Evolutionary conservation across 495 filamentous ascomycete genomes (phyloP), one percentile per base, ranked within the genome.

Genomic region (Hyaloscypha variabilis): DNA sequence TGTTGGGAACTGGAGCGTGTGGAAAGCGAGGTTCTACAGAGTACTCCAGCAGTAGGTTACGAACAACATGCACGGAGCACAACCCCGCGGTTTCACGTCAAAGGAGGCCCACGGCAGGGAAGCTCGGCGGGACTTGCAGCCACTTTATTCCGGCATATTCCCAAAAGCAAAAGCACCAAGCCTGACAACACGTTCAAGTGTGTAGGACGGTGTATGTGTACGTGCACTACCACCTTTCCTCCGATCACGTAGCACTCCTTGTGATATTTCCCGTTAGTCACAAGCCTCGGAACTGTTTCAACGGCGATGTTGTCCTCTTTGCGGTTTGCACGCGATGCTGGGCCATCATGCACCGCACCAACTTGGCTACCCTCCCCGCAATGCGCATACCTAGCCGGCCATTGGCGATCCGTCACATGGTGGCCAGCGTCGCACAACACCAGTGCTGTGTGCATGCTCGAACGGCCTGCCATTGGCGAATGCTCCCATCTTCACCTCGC

Each of bases 381-480:
- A 29, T 2, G 26, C 25, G 53, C 53, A 57, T 21, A 36, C 13
- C 6, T 5, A 34, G 54, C 54, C 54, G 54, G 6, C 34, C 25
- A 46, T 57, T 31, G 54, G 34, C 30, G 57, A 59, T 59, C 57
- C 19, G 34, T 59, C 57, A 59, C 57, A 39, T 59, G 57, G 57
- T 10, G 57, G 30, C 25, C 29, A 34, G 29, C 2, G 54, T 57
- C 54, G n/a, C 29, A 57, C 54, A 54, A 28, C 51, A 23, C 6
- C 30, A 34, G 11, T 2, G 39, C 39, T 46, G 0, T 13, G n/a
- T 36, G 31, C 39, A 11, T 46, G 11, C 39, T 46, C 39, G 17
- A 8, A 6, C 39, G 6, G 10, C 2, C 17, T 17, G 19, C 17
- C 11, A 46, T 46, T 46, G 39, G 39, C 19, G 39, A 46, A 46